A percentile compares a stretch with the other conserved stretches of the same genome.
These are phyloP conservation scores for Astrephomene gubernaculifera DNA, from an alignment of 139 green algal species.

Conservation along the genomic window DNA sequence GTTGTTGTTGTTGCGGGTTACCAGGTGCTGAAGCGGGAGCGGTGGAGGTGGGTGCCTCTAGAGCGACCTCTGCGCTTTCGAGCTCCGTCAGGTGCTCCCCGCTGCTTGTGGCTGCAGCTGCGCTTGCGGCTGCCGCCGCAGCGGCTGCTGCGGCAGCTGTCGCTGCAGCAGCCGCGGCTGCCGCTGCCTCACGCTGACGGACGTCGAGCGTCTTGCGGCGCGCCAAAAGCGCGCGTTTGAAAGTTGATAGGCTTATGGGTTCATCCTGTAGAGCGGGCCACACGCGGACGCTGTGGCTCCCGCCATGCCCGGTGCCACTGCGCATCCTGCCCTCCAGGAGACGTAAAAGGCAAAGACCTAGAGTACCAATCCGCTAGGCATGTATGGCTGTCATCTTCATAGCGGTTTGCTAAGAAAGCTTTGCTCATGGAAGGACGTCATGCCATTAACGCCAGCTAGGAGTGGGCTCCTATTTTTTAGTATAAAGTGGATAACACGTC, in stretches of 20 bases:
- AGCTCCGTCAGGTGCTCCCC: neutral
- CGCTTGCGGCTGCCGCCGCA: neutral
- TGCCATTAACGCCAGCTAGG: no score
- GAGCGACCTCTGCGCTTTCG: neutral
- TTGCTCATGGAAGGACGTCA: no score
- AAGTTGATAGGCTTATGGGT: neutral
- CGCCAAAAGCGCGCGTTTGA: neutral
- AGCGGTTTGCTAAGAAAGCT: no score
- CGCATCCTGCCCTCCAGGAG: no score
- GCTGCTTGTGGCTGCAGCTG: neutral
- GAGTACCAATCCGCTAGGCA: no score
- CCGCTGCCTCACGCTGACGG: neutral
- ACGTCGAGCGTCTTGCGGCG: slow-evolving; percentile 20
- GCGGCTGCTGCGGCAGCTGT: neutral
- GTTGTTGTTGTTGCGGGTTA: no score
- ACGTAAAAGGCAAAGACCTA: no score
- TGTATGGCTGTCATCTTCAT: no score
- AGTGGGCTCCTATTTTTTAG: no score
- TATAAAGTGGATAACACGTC: no score
- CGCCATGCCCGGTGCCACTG: neutral
- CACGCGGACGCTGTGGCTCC: neutral
- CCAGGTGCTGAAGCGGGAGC: no score
- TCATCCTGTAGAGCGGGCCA: slow-evolving; percentile 15
- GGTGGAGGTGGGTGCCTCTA: neutral
- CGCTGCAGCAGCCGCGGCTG: slow-evolving; percentile 1